A percentile compares a stretch with the other conserved stretches of the same genome.
phyloP scores from a whole-genome alignment of 1,284 basidiomycete genomes.

The Phylloporus sp. region DNA sequence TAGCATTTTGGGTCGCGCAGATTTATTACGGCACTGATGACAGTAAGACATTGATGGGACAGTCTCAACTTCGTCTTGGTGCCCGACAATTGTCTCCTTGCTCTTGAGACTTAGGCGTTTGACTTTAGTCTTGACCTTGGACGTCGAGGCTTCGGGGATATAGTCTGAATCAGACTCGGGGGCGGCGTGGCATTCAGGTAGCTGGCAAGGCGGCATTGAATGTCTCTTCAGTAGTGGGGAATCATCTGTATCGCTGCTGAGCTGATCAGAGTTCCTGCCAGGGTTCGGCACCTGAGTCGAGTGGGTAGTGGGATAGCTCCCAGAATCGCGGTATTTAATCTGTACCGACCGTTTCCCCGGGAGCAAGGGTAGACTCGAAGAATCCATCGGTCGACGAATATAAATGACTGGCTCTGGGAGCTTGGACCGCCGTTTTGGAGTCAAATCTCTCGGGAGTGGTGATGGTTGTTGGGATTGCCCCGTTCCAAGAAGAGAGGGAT shows the following conservation, averaged over 20 bases:
- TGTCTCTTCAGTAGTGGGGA: conserved; percentile 7
- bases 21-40: conserved; percentile 31
- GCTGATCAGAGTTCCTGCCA: background rate
- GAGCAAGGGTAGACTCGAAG: conserved; percentile 23
- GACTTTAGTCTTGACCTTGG: conserved; percentile 8
- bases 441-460: background rate
- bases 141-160: conserved; percentile 12
- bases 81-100: background rate
- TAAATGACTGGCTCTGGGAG: conserved; percentile 35
- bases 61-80: background rate
- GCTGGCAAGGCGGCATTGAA: conserved; percentile 23
- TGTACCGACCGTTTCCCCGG: conserved; percentile 32
- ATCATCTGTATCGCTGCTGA: conserved; percentile 1
- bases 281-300: conserved; percentile 6
- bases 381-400: conserved; percentile 32
- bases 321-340: conserved; percentile 35
- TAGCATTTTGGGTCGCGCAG: conserved; percentile 32
- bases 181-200: conserved; percentile 7
- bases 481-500: conserved; percentile 35
- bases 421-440: conserved; percentile 13
- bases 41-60: conserved; percentile 21
- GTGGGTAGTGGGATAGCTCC: background rate
- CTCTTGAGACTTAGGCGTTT: conserved; percentile 6
- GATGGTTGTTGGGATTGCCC: conserved; percentile 5
- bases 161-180: conserved; percentile 21